Percentiles rank a stretch among this genome's conserved stretches.
Conservation (phyloP, 352 stramenopile genomes). For the Phytophthora lateralis region DNA sequence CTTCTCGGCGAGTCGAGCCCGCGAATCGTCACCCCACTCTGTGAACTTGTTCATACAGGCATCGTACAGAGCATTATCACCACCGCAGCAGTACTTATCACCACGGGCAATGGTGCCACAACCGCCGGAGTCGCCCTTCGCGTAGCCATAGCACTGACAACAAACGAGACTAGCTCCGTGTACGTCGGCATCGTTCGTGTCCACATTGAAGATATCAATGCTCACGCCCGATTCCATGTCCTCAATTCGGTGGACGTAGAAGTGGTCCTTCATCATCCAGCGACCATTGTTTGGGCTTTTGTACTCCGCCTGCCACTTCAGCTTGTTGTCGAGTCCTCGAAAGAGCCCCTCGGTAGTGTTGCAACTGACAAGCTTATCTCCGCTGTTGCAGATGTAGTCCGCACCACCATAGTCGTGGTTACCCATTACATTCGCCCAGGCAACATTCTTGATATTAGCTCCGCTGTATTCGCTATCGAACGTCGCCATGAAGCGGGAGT, state of each 20-base stretch:
- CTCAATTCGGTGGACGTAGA: slow-evolving; percentile 18
- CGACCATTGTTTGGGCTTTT: slow-evolving; percentile 21
- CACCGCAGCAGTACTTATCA: slow-evolving; percentile 19
- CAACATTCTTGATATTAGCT: slow-evolving; percentile 13
- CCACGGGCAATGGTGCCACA: slow-evolving; percentile 11
- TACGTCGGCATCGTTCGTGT: slow-evolving; percentile 23
- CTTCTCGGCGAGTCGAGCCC: slow-evolving; percentile 2
- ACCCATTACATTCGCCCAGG: slow-evolving; percentile 19
- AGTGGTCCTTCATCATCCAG: slow-evolving; percentile 22
- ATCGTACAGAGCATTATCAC: slow-evolving; percentile 19
- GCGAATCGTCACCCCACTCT: slow-evolving; percentile 17
- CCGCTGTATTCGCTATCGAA: slow-evolving; percentile 26
- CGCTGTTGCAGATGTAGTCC: slow-evolving; percentile 19
- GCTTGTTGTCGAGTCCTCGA: slow-evolving; percentile 23
- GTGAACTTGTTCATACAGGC: slow-evolving; percentile 12
- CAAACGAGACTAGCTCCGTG: slow-evolving; percentile 13
- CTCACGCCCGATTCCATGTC: slow-evolving; percentile 19
- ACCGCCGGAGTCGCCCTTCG: not conserved
- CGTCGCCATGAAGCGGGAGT: slow-evolving; percentile 18
- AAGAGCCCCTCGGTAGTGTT: slow-evolving; percentile 10
- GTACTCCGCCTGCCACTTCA: slow-evolving; percentile 24
- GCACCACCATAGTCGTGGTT: slow-evolving; percentile 36
- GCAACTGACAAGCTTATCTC: slow-evolving; percentile 9
- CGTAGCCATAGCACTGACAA: slow-evolving; percentile 32
- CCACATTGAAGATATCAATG: slow-evolving; percentile 29